Evolutionary conservation across 352 stramenopile species (phyloP).

Genomic region (Globisporangium canariense): DNA sequence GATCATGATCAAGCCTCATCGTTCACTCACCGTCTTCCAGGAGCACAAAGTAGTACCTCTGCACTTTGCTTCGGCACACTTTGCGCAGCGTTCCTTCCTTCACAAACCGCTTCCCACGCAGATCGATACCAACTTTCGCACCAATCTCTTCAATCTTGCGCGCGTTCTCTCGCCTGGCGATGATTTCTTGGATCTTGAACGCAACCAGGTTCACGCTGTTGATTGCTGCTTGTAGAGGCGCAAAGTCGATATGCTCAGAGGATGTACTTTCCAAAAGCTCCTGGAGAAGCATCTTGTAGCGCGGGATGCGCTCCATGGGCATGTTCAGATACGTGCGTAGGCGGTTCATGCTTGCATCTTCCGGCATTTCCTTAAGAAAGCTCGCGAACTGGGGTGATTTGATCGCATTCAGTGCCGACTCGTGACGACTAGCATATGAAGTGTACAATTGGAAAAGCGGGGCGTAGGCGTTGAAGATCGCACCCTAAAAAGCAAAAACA

Average conservation of each 20-base stretch:
- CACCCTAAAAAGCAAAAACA: constrained; percentile 36
- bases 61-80: constrained; percentile 81
- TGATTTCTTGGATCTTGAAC: constrained; percentile 80
- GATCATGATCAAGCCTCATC: neutral
- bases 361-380: constrained; percentile 72
- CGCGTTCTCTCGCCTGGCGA: constrained; percentile 61
- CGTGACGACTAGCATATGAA: constrained; percentile 80
- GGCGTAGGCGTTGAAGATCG: constrained; percentile 85
- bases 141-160: constrained; percentile 59
- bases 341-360: constrained; percentile 55
- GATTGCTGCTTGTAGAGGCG: constrained; percentile 67
- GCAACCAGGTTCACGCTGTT: constrained; percentile 72
- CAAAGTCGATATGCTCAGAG: constrained; percentile 68
- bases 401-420: constrained; percentile 61
- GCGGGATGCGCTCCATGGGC: constrained; percentile 82
- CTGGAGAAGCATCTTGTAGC: constrained; percentile 81
- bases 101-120: constrained; percentile 61
- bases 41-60: constrained; percentile 83
- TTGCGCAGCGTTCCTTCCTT: constrained; percentile 81
- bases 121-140: constrained; percentile 62
- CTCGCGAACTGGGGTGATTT: constrained; percentile 67
- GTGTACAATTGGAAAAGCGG: constrained; percentile 85
- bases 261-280: constrained; percentile 70
- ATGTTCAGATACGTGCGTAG: constrained; percentile 82
- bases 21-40: constrained; percentile 69